phyloP scores from a whole-genome alignment of 2,329 filamentous ascomycete species.

The Lasiodiplodia hormozganensis region DNA sequence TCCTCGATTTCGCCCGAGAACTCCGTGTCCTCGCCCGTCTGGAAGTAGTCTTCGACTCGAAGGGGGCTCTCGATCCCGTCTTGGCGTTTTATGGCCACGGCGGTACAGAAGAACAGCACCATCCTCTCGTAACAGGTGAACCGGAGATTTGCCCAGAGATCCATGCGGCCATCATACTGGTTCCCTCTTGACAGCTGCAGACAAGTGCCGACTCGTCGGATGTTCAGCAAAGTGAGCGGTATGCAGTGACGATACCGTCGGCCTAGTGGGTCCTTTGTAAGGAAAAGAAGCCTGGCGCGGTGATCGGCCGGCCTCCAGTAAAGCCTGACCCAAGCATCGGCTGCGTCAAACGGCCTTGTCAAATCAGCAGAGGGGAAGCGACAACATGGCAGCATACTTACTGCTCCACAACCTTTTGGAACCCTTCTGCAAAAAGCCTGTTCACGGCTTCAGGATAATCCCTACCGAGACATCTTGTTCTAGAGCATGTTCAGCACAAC shows the following conservation, averaged over 20 bases:
- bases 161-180: conserved; percentile 49
- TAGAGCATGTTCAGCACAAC: conserved; percentile 29
- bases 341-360: conserved; percentile 55
- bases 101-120: conserved; percentile 64
- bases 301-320: conserved; percentile 60
- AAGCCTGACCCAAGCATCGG: conserved; percentile 55
- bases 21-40: conserved; percentile 51
- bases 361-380: not conserved
- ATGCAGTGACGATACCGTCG: conserved; percentile 55
- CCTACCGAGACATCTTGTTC: conserved; percentile 45
- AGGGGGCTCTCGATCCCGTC: conserved; percentile 52
- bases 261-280: conserved; percentile 50
- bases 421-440: conserved; percentile 47
- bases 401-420: conserved; percentile 49
- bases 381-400: conserved; percentile 30
- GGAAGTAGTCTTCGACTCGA: conserved; percentile 56
- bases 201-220: conserved; percentile 49
- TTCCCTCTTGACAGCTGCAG: conserved; percentile 51
- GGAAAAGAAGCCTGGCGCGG: conserved; percentile 62
- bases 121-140: conserved; percentile 65
- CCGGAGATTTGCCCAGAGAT: conserved; percentile 61
- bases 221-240: conserved; percentile 56
- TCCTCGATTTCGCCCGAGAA: conserved; percentile 63
- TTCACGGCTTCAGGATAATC: conserved; percentile 45
- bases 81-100: conserved; percentile 65